These are phyloP conservation scores for Calvatia gigantea DNA, from an alignment of 768 basidiomycete genomes.

Conservation along the genomic window DNA sequence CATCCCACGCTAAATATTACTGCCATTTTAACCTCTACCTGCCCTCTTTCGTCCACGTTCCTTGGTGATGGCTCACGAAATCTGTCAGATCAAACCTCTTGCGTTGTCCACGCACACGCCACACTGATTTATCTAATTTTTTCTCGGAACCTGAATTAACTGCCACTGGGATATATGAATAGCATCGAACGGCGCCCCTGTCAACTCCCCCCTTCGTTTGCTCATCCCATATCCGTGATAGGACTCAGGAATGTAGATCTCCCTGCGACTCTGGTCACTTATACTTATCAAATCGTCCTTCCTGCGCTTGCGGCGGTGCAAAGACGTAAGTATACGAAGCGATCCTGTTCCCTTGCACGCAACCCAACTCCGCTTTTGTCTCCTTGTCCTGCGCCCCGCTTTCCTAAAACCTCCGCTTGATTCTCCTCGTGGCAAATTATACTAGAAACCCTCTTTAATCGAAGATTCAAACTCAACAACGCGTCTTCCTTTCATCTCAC, in stretches of 20 bases:
- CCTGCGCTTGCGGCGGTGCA: slow-evolving; percentile 1
- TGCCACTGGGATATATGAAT: slow-evolving; percentile 1
- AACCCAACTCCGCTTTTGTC: not conserved
- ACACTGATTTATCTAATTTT: not conserved
- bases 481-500: not conserved
- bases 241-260: slow-evolving; percentile 4
- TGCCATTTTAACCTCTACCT: not conserved
- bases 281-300: slow-evolving; percentile 5
- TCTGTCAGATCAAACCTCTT: not conserved
- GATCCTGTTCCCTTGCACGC: not conserved
- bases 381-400: not conserved
- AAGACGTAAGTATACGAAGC: not conserved
- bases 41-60: not conserved
- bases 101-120: not conserved
- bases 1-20: not conserved
- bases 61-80: not conserved
- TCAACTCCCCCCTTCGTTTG: not conserved
- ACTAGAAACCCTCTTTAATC: slow-evolving; percentile 4
- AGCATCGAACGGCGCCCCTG: not conserved
- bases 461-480: not conserved
- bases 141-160: not conserved
- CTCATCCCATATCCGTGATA: slow-evolving; percentile 8
- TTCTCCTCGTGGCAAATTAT: not conserved
- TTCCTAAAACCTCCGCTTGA: not conserved
- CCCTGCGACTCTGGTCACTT: not conserved